phyloP scores from a whole-genome alignment of 441 rosid genomes.

The Gossypium gossypioides region DNA sequence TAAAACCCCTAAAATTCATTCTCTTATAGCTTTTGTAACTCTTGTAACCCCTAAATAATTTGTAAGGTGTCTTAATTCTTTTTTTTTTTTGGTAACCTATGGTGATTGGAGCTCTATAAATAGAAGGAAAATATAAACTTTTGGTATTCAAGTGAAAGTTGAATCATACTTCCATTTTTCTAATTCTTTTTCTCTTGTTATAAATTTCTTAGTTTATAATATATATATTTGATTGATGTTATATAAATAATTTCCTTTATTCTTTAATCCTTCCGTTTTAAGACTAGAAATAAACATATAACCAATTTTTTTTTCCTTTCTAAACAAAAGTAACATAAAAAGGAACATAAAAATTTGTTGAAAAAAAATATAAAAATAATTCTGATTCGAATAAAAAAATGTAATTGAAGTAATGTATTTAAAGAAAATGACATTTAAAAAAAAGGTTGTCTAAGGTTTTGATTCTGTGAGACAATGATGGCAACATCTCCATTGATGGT shows the following conservation, averaged over 20 bases:
- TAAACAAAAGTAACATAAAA: background rate
- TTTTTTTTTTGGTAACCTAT: too few species aligned
- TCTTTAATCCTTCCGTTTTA: background rate
- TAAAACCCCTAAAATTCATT: too few species aligned
- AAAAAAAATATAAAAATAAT: too few species aligned
- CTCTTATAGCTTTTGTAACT: too few species aligned
- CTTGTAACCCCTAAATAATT: too few species aligned
- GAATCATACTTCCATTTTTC: too few species aligned
- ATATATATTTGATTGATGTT: background rate
- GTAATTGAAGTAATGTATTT: background rate
- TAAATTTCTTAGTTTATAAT: too few species aligned
- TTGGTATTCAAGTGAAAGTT: too few species aligned
- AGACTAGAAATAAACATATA: background rate
- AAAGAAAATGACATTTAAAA: background rate
- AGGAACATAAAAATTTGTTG: background rate
- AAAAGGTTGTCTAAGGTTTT: background rate
- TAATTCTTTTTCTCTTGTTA: background rate
- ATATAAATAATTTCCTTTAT: background rate
- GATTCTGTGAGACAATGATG: slow-evolving; percentile 2
- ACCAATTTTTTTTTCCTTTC: background rate
- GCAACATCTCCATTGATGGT: background rate
- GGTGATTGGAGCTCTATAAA: too few species aligned
- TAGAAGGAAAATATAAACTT: too few species aligned
- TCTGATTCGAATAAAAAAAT: background rate
- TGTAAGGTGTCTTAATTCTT: too few species aligned